phyloP scores from a whole-genome alignment of 202 grass and related monocot genomes.

The Elaeis oleifera region DNA sequence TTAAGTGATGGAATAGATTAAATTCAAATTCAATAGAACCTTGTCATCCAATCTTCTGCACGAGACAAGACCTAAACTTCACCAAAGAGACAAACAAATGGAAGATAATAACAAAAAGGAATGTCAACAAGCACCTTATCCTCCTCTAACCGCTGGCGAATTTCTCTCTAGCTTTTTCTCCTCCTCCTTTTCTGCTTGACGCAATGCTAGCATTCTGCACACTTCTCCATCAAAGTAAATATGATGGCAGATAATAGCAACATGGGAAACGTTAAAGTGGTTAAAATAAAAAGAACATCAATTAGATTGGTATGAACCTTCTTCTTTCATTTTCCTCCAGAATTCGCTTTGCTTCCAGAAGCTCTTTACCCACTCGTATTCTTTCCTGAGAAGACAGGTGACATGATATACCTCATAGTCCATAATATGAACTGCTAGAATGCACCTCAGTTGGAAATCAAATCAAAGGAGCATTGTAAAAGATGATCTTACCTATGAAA shows the following conservation, averaged over 20 bases:
- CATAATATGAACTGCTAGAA: no score
- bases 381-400: constrained; percentile 42
- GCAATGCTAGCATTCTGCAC: constrained; percentile 54
- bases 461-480: no score
- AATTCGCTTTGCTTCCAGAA: constrained; percentile 61
- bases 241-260: background rate
- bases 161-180: constrained; percentile 80
- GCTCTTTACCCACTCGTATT: constrained; percentile 52
- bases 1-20: no score
- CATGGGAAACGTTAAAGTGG: background rate
- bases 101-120: background rate
- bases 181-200: constrained; percentile 66
- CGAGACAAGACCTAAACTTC: background rate
- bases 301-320: constrained; percentile 35
- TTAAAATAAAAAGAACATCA: background rate
- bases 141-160: constrained; percentile 54
- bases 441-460: no score
- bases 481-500: no score
- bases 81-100: background rate
- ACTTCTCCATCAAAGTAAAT: constrained; percentile 3
- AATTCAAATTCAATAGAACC: no score
- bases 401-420: background rate
- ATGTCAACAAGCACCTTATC: constrained; percentile 51
- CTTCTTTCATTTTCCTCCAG: constrained; percentile 78
- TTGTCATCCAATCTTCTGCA: background rate